phyloP scores from a whole-genome alignment of 1,139 yeast species.

The Zhuliangozyma parablackwelliae region DNA sequence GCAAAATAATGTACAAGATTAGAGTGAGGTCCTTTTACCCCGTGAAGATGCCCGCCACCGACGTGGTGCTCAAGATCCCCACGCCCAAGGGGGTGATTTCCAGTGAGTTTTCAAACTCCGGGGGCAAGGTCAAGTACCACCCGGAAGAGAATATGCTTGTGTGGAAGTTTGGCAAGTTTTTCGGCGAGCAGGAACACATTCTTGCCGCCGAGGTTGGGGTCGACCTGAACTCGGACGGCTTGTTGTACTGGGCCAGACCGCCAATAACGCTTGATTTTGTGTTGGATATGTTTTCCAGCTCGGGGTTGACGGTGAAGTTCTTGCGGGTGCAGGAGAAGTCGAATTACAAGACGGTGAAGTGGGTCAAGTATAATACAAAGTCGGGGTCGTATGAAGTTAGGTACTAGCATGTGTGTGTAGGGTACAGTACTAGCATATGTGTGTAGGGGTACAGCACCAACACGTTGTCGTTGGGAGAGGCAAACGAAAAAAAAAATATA shows the following conservation, averaged over 20 bases:
- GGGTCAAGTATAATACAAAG: conserved; percentile 75
- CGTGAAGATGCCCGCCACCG: conserved; percentile 57
- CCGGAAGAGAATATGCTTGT: conserved; percentile 60
- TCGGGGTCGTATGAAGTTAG: conserved; percentile 82
- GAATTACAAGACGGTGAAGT: conserved; percentile 71
- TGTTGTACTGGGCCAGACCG: conserved; percentile 60
- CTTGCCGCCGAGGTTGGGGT: conserved; percentile 49
- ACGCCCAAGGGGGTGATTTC: conserved; percentile 62
- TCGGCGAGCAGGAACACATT: conserved; percentile 62
- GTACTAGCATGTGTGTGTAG: conserved; percentile 27
- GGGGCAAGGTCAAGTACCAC: conserved; percentile 66
- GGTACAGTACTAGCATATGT: not conserved
- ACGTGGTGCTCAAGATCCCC: conserved; percentile 63
- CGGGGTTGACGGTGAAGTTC: conserved; percentile 73
- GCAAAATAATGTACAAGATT: conserved; percentile 52
- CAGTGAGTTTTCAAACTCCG: conserved; percentile 45
- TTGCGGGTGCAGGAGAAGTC: conserved; percentile 64
- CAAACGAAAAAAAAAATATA: conserved; percentile 1
- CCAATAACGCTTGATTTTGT: conserved; percentile 71
- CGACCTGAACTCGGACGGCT: conserved; percentile 12
- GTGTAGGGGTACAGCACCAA: not conserved
- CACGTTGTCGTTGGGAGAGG: not conserved
- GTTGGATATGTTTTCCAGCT: conserved; percentile 72
- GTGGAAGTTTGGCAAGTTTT: conserved; percentile 70
- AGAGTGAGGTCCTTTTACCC: conserved; percentile 62